phyloP scores from a whole-genome alignment of 164 flowering plant species.

The Chimonanthus praecox region DNA sequence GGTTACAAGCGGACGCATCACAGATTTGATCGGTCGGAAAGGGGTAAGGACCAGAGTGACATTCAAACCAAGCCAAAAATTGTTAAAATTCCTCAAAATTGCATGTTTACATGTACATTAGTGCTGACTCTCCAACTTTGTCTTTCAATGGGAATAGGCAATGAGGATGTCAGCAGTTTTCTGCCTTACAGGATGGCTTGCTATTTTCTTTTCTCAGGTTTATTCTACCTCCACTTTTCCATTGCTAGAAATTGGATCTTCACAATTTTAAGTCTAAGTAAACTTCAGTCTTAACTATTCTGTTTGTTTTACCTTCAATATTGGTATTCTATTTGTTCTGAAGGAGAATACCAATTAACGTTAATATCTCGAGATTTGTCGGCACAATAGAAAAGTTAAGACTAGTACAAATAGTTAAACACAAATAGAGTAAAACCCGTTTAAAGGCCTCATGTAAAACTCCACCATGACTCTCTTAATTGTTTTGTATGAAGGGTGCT shows the following conservation, averaged over 20 bases:
- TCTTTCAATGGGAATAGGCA: conserved; percentile 36
- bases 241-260: neutral
- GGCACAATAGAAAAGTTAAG: too few species aligned
- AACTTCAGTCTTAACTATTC: too few species aligned
- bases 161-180: conserved; percentile 55
- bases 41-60: conserved; percentile 14
- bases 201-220: conserved; percentile 49
- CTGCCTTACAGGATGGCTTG: conserved; percentile 76
- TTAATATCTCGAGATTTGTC: too few species aligned
- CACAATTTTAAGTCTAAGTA: neutral
- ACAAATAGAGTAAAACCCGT: too few species aligned
- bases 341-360: too few species aligned
- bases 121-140: too few species aligned
- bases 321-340: too few species aligned
- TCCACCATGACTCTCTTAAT: neutral
- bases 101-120: too few species aligned
- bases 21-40: conserved; percentile 29
- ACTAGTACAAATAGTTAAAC: too few species aligned
- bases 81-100: neutral
- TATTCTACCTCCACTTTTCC: neutral
- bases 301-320: too few species aligned
- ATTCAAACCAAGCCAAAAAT: neutral
- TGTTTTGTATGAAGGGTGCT: conserved; percentile 36
- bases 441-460: too few species aligned
- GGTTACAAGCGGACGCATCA: conserved; percentile 26